These are phyloP conservation scores for Penicillium sp. DNA, from an alignment of 2,329 filamentous ascomycete species.

Conservation along the genomic window DNA sequence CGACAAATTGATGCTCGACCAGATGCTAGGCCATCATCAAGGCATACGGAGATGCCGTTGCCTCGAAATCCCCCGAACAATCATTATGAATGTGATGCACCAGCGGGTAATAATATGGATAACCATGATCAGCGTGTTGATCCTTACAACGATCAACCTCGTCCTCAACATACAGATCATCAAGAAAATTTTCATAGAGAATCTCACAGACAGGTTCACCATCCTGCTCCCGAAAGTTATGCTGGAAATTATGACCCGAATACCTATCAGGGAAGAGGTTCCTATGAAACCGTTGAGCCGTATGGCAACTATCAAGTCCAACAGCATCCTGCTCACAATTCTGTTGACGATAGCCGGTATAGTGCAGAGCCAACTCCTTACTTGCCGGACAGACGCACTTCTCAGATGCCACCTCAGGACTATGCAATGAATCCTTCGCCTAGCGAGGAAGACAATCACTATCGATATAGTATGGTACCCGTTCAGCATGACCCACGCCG, in stretches of 20 bases:
- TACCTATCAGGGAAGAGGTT: not conserved
- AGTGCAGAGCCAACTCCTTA: constrained; percentile 7
- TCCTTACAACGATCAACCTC: constrained; percentile 3
- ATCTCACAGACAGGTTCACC: constrained; percentile 4
- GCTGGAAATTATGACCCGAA: not conserved
- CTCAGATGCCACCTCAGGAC: not conserved
- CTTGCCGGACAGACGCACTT: not conserved
- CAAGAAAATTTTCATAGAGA: constrained; percentile 6
- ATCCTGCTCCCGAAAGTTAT: not conserved
- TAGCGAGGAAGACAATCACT: constrained; percentile 28
- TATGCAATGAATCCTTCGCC: constrained; percentile 2
- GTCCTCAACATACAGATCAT: constrained; percentile 3
- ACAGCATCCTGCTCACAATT: not conserved
- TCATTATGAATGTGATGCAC: constrained; percentile 2
- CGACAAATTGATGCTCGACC: constrained; percentile 6
- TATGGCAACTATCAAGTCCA: constrained; percentile 5
- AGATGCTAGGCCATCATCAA: constrained; percentile 5
- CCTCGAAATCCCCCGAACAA: not conserved
- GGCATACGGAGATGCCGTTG: constrained; percentile 1
- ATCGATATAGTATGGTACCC: constrained; percentile 45
- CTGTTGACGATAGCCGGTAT: constrained; percentile 2
- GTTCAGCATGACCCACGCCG: constrained; percentile 30
- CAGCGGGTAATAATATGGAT: not conserved
- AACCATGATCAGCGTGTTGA: constrained; percentile 6
- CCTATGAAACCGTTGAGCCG: constrained; percentile 2